Percentiles rank a stretch among this genome's conserved stretches.
Conservation (phyloP, 192 early-diverging fungal species). For the Globomyces pollinis-pini region DNA sequence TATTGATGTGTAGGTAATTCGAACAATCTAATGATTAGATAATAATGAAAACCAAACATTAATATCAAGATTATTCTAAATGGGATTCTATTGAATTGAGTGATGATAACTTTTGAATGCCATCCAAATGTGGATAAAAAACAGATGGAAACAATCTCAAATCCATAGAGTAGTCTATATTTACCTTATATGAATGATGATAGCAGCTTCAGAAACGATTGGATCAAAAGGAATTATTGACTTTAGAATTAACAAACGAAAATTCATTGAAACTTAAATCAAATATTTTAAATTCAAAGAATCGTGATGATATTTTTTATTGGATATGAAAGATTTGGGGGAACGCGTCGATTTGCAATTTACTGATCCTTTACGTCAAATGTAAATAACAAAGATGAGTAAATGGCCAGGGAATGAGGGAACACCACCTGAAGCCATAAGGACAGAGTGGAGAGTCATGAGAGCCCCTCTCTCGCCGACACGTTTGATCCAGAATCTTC, state of each 20-base stretch:
- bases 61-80: constrained; percentile 10
- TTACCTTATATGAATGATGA: too few relatives aligned
- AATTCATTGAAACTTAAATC: background rate
- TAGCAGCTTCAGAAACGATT: constrained; percentile 70
- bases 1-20: too few relatives aligned
- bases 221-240: constrained; percentile 46
- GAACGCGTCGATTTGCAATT: background rate
- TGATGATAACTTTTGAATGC: constrained; percentile 12
- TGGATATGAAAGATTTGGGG: background rate
- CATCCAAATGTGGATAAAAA: constrained; percentile 88
- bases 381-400: background rate
- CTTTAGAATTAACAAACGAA: constrained; percentile 16
- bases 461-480: too few relatives aligned
- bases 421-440: constrained; percentile 1
- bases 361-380: constrained; percentile 6
- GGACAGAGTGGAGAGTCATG: too few relatives aligned
- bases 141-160: constrained; percentile 81
- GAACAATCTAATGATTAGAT: too few relatives aligned
- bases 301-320: background rate
- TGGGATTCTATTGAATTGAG: constrained; percentile 15
- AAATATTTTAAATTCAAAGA: background rate
- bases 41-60: too few relatives aligned
- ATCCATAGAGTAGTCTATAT: too few relatives aligned
- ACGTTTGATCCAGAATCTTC: too few relatives aligned
- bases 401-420: constrained; percentile 12